phyloP scores from a whole-genome alignment of 129 eudicot genomes.

The Dittrichia graveolens region DNA sequence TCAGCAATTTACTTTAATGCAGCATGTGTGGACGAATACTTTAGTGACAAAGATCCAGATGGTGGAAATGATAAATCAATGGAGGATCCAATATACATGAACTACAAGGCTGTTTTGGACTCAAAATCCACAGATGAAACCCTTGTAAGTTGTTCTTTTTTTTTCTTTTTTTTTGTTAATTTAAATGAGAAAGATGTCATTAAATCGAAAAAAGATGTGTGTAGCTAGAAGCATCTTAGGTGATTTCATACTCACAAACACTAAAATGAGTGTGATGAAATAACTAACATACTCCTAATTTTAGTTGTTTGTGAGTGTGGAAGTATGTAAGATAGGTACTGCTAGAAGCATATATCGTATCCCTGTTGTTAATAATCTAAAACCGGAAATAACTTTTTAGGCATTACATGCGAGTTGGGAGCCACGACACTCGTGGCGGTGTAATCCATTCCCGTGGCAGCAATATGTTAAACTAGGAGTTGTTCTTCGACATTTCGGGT shows the following conservation, averaged over 20 bases:
- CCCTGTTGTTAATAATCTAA: too few species aligned
- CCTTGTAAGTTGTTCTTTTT: slow-evolving; percentile 39
- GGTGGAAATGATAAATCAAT: slow-evolving; percentile 30
- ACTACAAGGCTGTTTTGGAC: slow-evolving; percentile 81
- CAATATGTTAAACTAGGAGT: slow-evolving; percentile 42
- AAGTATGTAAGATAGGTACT: too few species aligned
- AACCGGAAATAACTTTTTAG: too few species aligned
- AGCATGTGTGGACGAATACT: slow-evolving; percentile 53
- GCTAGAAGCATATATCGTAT: too few species aligned
- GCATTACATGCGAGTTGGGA: slow-evolving; percentile 51
- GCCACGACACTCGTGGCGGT: slow-evolving; percentile 49
- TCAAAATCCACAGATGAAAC: slow-evolving; percentile 82
- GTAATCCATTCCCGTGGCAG: slow-evolving; percentile 45
- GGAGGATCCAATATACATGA: slow-evolving; percentile 71
- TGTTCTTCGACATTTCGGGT: slow-evolving; percentile 47
- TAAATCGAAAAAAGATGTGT: too few species aligned
- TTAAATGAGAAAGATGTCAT: too few species aligned
- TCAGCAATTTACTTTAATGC: background rate
- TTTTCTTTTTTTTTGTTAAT: background rate
- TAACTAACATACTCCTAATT: too few species aligned
- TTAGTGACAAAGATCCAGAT: slow-evolving; percentile 45
- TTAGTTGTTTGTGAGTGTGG: too few species aligned
- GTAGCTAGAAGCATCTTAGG: too few species aligned
- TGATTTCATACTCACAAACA: too few species aligned
- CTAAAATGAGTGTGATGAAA: background rate